Conservation (phyloP, 208 protist species). For the Crithidia brevicula region DNA sequence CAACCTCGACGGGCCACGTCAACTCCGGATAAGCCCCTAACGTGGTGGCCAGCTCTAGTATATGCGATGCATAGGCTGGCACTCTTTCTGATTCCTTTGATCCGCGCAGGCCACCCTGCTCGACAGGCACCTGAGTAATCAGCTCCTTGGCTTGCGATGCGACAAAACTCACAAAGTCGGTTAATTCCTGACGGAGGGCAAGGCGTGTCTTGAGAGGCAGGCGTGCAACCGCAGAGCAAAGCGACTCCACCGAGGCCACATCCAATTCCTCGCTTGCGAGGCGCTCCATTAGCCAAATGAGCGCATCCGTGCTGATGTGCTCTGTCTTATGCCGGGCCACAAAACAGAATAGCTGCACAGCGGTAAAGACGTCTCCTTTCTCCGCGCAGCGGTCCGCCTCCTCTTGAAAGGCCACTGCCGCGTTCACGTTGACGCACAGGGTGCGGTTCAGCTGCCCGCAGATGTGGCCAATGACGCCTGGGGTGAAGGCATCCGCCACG, state of each 20-base stretch:
- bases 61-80: slow-evolving; percentile 38
- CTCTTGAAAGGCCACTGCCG: slow-evolving; percentile 61
- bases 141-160: slow-evolving; percentile 42
- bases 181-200: slow-evolving; percentile 48
- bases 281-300: slow-evolving; percentile 78
- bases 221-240: slow-evolving; percentile 49
- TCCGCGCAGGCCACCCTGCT: slow-evolving; percentile 50
- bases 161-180: slow-evolving; percentile 49
- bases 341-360: slow-evolving; percentile 70
- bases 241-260: slow-evolving; percentile 38
- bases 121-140: slow-evolving; percentile 35
- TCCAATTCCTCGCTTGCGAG: slow-evolving; percentile 65
- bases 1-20: slow-evolving; percentile 28
- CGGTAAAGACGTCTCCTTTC: slow-evolving; percentile 62
- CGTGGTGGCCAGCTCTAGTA: slow-evolving; percentile 26
- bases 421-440: slow-evolving; percentile 31
- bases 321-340: slow-evolving; percentile 60
- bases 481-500: slow-evolving; percentile 42
- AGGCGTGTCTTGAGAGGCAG: slow-evolving; percentile 41
- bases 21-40: slow-evolving; percentile 11
- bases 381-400: slow-evolving; percentile 71
- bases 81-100: slow-evolving; percentile 35
- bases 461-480: slow-evolving; percentile 49
- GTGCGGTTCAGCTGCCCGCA: slow-evolving; percentile 59
- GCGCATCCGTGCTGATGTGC: slow-evolving; percentile 48